Percentiles rank a stretch among this genome's conserved stretches.
phyloP scores from a whole-genome alignment of 352 stramenopile species.

The Blastocystis hominis region DNA sequence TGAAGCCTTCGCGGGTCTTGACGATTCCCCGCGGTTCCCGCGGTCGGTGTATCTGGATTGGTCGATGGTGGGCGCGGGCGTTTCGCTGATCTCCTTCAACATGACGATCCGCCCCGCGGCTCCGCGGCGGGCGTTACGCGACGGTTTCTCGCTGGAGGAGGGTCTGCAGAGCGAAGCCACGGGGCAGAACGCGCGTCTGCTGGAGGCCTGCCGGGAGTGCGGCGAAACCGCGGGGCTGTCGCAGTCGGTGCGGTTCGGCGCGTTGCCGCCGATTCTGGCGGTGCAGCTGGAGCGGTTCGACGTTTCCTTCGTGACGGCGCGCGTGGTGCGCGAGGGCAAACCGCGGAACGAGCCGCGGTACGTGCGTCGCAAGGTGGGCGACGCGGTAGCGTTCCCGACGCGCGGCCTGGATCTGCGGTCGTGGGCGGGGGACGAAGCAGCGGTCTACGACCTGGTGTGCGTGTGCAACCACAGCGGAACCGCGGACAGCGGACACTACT shows the following conservation, averaged over 20 bases:
- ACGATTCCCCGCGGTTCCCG: neutral
- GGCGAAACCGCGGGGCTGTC: neutral
- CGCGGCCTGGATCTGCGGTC: neutral
- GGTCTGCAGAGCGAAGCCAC: neutral
- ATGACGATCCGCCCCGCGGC: neutral
- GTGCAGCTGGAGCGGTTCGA: constrained; percentile 52
- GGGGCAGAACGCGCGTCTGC: neutral
- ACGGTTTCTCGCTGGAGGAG: neutral
- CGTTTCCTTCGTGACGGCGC: neutral
- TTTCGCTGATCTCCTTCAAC: neutral
- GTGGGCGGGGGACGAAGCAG: neutral
- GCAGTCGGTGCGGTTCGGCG: neutral
- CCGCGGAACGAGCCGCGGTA: neutral
- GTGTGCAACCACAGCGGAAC: constrained; percentile 19
- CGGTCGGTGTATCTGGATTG: neutral
- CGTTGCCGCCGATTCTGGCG: neutral
- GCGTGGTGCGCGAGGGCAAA: neutral
- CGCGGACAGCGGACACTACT: constrained; percentile 34
- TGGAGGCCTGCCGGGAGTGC: neutral
- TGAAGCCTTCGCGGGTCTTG: neutral
- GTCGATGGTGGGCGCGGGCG: neutral
- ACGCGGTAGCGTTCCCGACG: constrained; percentile 23
- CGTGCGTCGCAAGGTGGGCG: neutral
- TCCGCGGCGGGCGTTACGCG: neutral
- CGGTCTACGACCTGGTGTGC: constrained; percentile 65